Evolutionary conservation across 768 basidiomycete species (phyloP).

Genomic region (Kwoniella mangroviensis): DNA sequence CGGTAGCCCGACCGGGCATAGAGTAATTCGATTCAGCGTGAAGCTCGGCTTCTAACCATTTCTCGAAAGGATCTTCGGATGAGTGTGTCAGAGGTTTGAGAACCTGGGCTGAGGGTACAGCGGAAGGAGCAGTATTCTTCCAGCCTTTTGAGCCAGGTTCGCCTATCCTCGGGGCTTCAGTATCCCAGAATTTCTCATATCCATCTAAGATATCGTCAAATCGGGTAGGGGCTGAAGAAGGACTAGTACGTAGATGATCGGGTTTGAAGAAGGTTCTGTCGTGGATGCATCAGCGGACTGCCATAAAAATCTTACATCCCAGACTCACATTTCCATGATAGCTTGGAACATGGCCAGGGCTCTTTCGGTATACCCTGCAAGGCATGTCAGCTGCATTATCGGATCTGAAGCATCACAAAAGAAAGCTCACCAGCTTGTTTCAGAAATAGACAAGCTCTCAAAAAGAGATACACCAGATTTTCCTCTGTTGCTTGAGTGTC

Average conservation of each 20-base stretch:
- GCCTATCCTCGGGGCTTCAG: slow-evolving; percentile 43
- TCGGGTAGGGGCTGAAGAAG: background rate
- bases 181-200: slow-evolving; percentile 59
- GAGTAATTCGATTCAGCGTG: slow-evolving; percentile 19
- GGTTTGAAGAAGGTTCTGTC: slow-evolving; percentile 56
- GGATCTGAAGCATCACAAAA: background rate
- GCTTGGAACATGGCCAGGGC: slow-evolving; percentile 58
- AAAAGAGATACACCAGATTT: slow-evolving; percentile 57
- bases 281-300: background rate
- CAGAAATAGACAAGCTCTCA: slow-evolving; percentile 55
- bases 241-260: slow-evolving; percentile 21
- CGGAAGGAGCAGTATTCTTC: slow-evolving; percentile 23
- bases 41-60: slow-evolving; percentile 53
- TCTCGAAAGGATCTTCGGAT: slow-evolving; percentile 46
- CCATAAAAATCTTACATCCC: background rate
- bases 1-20: slow-evolving; percentile 45
- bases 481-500: slow-evolving; percentile 51
- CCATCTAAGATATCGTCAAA: slow-evolving; percentile 38
- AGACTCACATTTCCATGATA: slow-evolving; percentile 58
- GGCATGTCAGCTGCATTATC: background rate
- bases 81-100: background rate
- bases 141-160: slow-evolving; percentile 53
- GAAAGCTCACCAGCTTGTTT: slow-evolving; percentile 56
- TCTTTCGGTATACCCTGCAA: slow-evolving; percentile 57
- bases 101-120: background rate